Evolutionary conservation across 345 rosid species (phyloP), one percentile per base, ranked within the genome.

Genomic region (Aquilaria yunnanensis): DNA sequence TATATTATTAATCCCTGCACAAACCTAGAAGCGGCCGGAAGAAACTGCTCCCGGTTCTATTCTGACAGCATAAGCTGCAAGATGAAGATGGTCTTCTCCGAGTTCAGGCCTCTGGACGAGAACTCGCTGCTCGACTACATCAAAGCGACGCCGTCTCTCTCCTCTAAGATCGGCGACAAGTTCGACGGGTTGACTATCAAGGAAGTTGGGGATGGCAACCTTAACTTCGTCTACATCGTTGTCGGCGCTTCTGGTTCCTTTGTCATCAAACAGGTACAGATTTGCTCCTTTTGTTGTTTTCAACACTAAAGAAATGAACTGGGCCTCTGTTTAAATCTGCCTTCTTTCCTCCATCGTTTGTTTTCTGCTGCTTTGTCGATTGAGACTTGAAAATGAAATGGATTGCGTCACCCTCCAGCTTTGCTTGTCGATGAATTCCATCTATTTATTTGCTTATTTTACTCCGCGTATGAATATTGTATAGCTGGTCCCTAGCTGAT

Each of bases 191-290:
- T 88, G 77, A 67, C 75, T 48, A 80, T 85, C 60, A 81, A 77
- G 60, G 97, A 90, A 78, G 96, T 90, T n/a, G 97, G 97, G 60
- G 97, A 90, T 70, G 97, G 97, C 51, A 90, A 90, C 58, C 89
- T 90, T 70, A 90, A 88, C 59, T 90, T 79, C 69, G 97, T 88
- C 61, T 90, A 75, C 84, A 90, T 90, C 66, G 84, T 90, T 32
- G 51, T 61, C 45, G 79, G 82, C 61, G 62, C 86, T n/a, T 53
- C 80, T 62, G 97, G 91, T 5, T 90, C 97, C n/a, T 61, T 90
- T 43, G 91, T 90, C 66, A 66, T 84, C 81, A 90, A 90, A 81
- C 96, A 90, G 96, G 96, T 81, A 37, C 43, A 37, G 2, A 16
- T 16, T 16, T 16, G 23, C 23, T 16, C 0, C 23, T 16, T 16